phyloP scores from a whole-genome alignment of 2,329 filamentous ascomycete species.

The Ophioceras dolichostomum region DNA sequence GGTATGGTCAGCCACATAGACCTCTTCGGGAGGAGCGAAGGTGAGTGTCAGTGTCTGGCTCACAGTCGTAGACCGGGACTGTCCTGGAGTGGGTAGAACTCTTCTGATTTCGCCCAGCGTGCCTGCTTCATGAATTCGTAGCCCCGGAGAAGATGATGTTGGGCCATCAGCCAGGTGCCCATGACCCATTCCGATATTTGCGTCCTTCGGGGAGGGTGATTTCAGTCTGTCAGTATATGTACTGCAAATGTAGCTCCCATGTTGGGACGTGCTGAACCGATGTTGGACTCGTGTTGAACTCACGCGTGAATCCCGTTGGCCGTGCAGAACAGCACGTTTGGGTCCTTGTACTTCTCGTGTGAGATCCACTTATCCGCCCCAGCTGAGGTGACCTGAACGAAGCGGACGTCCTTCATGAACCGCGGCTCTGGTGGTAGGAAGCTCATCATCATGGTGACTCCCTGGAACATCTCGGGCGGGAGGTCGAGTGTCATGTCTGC shows the following conservation, averaged over 20 bases:
- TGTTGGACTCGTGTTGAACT: too few species aligned
- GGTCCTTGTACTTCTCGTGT: conserved; percentile 20
- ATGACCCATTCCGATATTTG: conserved; percentile 48
- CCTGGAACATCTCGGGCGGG: conserved; percentile 19
- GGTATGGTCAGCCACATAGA: neutral
- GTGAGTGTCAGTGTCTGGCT: conserved; percentile 10
- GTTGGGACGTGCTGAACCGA: too few species aligned
- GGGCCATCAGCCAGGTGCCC: conserved; percentile 33
- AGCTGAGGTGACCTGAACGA: conserved; percentile 30
- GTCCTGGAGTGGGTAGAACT: conserved; percentile 23
- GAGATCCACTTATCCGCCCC: conserved; percentile 28
- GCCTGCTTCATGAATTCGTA: conserved; percentile 31
- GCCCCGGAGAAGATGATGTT: conserved; percentile 27
- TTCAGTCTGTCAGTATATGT: too few species aligned
- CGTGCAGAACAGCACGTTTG: conserved; percentile 24
- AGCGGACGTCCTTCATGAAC: conserved; percentile 22
- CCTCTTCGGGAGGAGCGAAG: neutral
- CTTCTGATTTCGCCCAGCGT: conserved; percentile 29
- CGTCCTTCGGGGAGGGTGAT: too few species aligned
- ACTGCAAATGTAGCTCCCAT: too few species aligned
- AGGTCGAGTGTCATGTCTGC: conserved; percentile 7
- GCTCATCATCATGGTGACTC: conserved; percentile 25
- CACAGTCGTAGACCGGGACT: conserved; percentile 36
- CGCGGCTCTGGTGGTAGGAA: conserved; percentile 18
- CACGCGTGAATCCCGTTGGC: conserved; percentile 29